phyloP scores from a whole-genome alignment of 2,329 filamentous ascomycete genomes.

The Arthroderma sp. region DNA sequence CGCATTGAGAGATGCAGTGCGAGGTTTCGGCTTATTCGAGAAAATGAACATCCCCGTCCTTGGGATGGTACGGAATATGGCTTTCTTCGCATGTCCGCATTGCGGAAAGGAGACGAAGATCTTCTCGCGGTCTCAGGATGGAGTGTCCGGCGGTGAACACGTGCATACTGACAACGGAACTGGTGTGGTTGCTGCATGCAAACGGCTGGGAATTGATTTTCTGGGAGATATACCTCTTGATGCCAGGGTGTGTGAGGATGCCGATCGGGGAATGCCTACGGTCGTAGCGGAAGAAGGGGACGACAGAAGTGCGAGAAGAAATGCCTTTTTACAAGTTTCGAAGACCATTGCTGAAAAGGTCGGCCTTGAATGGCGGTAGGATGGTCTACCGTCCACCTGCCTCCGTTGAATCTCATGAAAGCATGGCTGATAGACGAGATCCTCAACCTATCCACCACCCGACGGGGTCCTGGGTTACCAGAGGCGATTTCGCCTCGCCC shows the following conservation, averaged over 20 bases:
- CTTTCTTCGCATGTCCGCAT: slow-evolving; percentile 64
- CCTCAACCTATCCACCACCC: too few species aligned
- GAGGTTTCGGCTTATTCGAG: slow-evolving; percentile 85
- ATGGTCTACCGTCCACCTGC: too few species aligned
- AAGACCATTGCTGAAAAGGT: slow-evolving; percentile 35
- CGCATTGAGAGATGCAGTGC: slow-evolving; percentile 78
- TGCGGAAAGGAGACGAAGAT: slow-evolving; percentile 63
- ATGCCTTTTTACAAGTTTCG: slow-evolving; percentile 60
- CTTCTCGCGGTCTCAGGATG: slow-evolving; percentile 42
- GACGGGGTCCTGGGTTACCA: too few species aligned
- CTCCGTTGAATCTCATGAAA: too few species aligned
- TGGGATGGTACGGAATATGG: slow-evolving; percentile 89
- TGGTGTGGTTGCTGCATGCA: slow-evolving; percentile 55
- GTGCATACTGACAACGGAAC: slow-evolving; percentile 32
- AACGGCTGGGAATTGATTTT: slow-evolving; percentile 60
- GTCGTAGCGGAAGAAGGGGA: slow-evolving; percentile 65
- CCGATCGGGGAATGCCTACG: slow-evolving; percentile 75
- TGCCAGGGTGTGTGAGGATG: slow-evolving; percentile 72
- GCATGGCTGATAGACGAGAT: too few species aligned
- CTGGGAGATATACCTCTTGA: slow-evolving; percentile 83
- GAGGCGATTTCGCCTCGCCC: too few species aligned
- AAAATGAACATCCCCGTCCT: slow-evolving; percentile 66
- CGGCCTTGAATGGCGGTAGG: slow-evolving; percentile 27
- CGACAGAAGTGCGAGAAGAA: slow-evolving; percentile 51
- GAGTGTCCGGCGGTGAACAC: slow-evolving; percentile 8